Evolutionary conservation across 2,329 filamentous ascomycete species (phyloP), one percentile per base, ranked within the genome.

Genomic region (Penicillium palitans): DNA sequence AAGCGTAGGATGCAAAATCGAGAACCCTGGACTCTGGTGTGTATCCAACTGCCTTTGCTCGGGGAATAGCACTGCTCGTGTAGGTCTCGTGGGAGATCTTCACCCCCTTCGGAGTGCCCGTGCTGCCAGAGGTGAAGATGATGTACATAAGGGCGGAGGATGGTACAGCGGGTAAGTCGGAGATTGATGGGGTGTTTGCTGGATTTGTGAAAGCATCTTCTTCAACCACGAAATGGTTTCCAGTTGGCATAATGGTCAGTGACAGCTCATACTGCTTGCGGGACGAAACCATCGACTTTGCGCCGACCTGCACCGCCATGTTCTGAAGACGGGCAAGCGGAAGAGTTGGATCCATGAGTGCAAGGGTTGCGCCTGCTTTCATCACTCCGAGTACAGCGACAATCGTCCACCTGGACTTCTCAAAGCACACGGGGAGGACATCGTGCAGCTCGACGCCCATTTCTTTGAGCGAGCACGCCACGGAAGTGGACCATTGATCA

Each of bases 21-120:
- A 87, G 81, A 13, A 88, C 84, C 3, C 88, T 79, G 6, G 84
- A 87, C 0, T 79, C 71, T 0, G 76, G 71, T 6, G 78, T 78
- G 55, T 75, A 83, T 2, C 79, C 78, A 8, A 87, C 75, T 0
- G 82, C 79, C 0, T 76, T 70, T 0, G 80, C 83, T 59, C 86
- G 83, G 0, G 80, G 79, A 12, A 80, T 69, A 24, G 84, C 81
- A 6, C 81, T 80, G 0, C 84, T 84, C 0, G 84, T 83, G 5
- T 88, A 79, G 0, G 85, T 82, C 0, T 75, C 72, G 60, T 90
- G 87, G 1, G 82, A 84, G 52, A 88, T 85, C 37, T 85, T 82
- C 19, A 88, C 82, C 3, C 86, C 87, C 54, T 85, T 84, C 2
- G 73, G 73, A 1, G 70, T 73, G 25, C 80, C 80, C 0, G 83